phyloP scores from a whole-genome alignment of 257 asterid genomes.

The Solanum virginianum region DNA sequence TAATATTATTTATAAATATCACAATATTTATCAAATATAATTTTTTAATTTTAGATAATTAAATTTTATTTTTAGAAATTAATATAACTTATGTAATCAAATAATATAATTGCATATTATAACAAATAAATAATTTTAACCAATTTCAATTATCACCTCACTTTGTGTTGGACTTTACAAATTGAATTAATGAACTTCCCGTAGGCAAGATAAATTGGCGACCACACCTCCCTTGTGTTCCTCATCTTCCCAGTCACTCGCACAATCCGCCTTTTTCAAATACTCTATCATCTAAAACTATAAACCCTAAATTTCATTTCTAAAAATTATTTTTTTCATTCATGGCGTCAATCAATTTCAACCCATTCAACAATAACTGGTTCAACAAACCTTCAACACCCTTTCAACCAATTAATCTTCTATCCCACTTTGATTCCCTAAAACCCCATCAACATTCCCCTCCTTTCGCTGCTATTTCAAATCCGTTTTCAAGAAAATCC shows the following conservation, averaged over 20 bases:
- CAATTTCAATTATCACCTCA: no score
- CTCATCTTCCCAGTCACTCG: neutral
- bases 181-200: neutral
- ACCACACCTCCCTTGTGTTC: neutral
- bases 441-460: slow-evolving; percentile 35
- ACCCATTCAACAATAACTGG: slow-evolving; percentile 72
- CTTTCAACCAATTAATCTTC: slow-evolving; percentile 39
- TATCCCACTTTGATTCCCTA: slow-evolving; percentile 21
- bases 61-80: no score
- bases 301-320: neutral
- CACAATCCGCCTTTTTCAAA: neutral
- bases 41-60: no score
- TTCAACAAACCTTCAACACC: slow-evolving; percentile 48
- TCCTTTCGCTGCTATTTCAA: slow-evolving; percentile 65
- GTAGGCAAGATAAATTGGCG: neutral
- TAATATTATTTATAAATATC: no score
- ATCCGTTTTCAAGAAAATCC: slow-evolving; percentile 39
- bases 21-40: no score
- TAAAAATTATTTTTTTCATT: neutral
- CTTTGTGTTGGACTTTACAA: neutral
- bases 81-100: no score
- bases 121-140: no score
- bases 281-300: neutral
- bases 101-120: no score
- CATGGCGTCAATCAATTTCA: slow-evolving; percentile 72